Percentiles rank a stretch among this genome's conserved stretches.
phyloP scores from a whole-genome alignment of 495 filamentous ascomycete species.

The Clavariopsis aquatica region DNA sequence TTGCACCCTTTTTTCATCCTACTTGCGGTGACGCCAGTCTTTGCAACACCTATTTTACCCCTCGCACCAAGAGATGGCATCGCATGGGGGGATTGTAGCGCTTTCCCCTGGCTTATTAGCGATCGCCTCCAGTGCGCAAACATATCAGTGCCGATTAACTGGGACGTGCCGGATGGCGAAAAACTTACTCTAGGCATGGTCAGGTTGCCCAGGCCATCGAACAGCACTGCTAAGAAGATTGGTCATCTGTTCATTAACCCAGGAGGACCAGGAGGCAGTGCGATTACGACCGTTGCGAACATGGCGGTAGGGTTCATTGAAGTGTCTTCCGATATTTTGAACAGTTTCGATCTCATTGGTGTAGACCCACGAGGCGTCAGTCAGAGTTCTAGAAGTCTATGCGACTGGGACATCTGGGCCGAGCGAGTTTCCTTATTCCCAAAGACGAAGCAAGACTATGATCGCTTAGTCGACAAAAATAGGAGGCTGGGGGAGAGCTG shows the following conservation, averaged over 20 bases:
- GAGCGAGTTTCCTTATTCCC: slow-evolving; percentile 16
- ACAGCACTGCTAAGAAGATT: background rate
- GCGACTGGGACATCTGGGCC: slow-evolving; percentile 19
- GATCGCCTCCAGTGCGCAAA: slow-evolving; percentile 11
- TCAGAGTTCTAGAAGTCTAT: background rate
- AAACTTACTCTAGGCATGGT: slow-evolving; percentile 9
- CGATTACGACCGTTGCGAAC: background rate
- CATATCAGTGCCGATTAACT: slow-evolving; percentile 15
- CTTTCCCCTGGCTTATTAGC: too few species aligned
- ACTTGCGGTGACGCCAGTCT: too few species aligned
- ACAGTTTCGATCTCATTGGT: slow-evolving; percentile 18
- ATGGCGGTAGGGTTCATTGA: background rate
- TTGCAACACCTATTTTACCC: too few species aligned
- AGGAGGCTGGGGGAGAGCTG: slow-evolving; percentile 15
- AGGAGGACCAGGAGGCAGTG: slow-evolving; percentile 15
- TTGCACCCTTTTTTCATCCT: too few species aligned
- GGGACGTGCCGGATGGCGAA: background rate
- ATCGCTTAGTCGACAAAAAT: slow-evolving; percentile 13
- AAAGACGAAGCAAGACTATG: slow-evolving; percentile 13
- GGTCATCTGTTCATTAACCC: slow-evolving; percentile 15
- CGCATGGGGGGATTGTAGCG: slow-evolving; percentile 1
- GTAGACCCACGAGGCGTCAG: slow-evolving; percentile 19
- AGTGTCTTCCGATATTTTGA: background rate
- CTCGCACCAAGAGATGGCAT: too few species aligned
- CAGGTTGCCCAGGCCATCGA: background rate